Percentiles rank a stretch among this genome's conserved stretches.
These are phyloP conservation scores for Arabidopsis suecica DNA, from an alignment of 345 rosid species.

Conservation along the genomic window DNA sequence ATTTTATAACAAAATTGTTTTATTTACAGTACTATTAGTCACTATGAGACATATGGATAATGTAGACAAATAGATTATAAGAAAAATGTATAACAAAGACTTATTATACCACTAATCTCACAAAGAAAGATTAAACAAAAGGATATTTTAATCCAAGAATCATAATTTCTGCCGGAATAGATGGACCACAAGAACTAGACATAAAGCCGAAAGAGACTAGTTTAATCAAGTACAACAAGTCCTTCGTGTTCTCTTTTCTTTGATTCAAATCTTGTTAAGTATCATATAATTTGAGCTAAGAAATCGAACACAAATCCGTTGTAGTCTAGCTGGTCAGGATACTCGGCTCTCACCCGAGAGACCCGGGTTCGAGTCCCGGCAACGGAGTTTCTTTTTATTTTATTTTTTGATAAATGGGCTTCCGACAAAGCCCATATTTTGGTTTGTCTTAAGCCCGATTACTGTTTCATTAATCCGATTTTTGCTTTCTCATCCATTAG, in stretches of 20 bases:
- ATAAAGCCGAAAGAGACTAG: conserved; percentile 27
- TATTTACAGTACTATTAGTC: too few species aligned
- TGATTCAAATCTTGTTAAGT: not conserved
- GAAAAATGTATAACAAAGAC: not conserved
- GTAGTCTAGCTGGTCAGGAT: conserved; percentile 69
- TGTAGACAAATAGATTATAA: not conserved
- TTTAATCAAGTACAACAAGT: conserved; percentile 8
- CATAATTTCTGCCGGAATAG: conserved; percentile 36
- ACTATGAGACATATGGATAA: not conserved
- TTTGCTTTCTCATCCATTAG: not conserved
- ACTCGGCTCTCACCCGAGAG: conserved; percentile 77
- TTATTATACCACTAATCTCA: not conserved
- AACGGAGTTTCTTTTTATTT: conserved; percentile 45
- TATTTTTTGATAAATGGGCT: not conserved
- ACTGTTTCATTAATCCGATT: not conserved
- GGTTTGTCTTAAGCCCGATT: not conserved
- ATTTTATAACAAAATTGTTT: not conserved
- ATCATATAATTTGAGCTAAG: rapidly evolving
- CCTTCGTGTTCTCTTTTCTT: not conserved
- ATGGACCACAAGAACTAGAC: conserved; percentile 37
- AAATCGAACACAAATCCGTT: conserved; percentile 3
- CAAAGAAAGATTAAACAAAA: not conserved
- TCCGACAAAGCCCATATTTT: not conserved
- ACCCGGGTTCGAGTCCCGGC: conserved; percentile 73
- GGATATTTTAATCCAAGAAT: conserved; percentile 18